Conservation (phyloP, 768 basidiomycete genomes). For the Strobilomyces confusus region DNA sequence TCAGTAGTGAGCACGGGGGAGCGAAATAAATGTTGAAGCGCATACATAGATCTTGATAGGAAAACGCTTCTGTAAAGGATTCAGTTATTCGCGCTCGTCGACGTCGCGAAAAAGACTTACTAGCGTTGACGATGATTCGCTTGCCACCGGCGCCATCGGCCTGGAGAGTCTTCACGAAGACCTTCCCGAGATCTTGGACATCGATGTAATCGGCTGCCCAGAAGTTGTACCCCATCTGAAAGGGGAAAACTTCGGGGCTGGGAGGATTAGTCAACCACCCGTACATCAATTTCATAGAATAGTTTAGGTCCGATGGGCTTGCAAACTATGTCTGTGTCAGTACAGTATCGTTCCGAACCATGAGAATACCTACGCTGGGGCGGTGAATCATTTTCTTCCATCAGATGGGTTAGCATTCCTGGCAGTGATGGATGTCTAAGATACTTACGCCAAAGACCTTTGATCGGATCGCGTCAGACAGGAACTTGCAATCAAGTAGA, state of each 20-base stretch:
- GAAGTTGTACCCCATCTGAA: not conserved
- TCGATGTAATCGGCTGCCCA: not conserved
- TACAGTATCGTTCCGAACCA: not conserved
- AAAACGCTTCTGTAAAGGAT: not conserved
- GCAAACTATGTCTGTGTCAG: not conserved
- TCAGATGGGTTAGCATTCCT: not conserved
- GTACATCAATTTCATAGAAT: not conserved
- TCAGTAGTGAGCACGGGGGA: not conserved
- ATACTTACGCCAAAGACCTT: not conserved
- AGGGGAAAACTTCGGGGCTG: not conserved
- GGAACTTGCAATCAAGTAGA: not conserved
- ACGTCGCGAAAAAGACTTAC: not conserved
- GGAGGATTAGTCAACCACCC: not conserved
- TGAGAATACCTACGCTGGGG: not conserved
- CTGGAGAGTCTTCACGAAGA: not conserved
- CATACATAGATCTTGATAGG: not conserved
- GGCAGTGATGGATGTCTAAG: not conserved
- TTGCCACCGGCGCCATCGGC: not conserved
- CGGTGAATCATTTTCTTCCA: not conserved
- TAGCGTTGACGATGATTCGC: not conserved
- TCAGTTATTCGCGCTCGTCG: not conserved
- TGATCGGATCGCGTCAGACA: not conserved
- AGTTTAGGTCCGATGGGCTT: not conserved
- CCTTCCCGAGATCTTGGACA: not conserved
- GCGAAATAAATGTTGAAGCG: not conserved